Evolutionary conservation across 352 stramenopile species (phyloP).

Genomic region (Peronospora belbahrii): DNA sequence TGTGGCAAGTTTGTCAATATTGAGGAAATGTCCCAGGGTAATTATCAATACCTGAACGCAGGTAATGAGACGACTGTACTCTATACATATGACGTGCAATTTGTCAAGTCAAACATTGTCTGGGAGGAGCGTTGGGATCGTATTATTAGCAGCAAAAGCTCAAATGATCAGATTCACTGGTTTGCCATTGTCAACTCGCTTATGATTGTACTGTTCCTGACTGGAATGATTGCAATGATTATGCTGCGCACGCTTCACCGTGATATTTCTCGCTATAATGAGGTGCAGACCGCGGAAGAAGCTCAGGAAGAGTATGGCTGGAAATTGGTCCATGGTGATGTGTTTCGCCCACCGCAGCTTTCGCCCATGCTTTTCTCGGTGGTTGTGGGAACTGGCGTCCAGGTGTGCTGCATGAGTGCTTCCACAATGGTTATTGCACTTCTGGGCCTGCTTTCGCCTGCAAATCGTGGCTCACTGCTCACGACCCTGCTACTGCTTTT

Average conservation of each 20-base stretch:
- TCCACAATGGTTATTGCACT: conserved; percentile 93
- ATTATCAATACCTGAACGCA: conserved; percentile 79
- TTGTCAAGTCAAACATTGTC: conserved; percentile 88
- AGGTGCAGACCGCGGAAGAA: conserved; percentile 91
- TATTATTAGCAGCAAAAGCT: conserved; percentile 94
- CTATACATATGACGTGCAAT: conserved; percentile 99
- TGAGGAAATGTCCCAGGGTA: conserved; percentile 67
- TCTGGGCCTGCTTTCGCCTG: conserved; percentile 92
- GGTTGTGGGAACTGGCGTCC: conserved; percentile 92
- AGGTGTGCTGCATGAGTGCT: conserved; percentile 94
- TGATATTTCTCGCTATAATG: conserved; percentile 97
- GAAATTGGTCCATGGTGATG: conserved; percentile 95
- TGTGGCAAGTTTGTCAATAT: conserved; percentile 88
- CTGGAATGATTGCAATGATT: conserved; percentile 98
- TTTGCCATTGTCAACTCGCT: conserved; percentile 99
- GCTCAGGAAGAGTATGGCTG: conserved; percentile 93
- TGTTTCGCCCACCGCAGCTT: conserved; percentile 95
- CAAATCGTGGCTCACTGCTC: conserved; percentile 94
- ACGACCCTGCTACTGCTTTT: conserved; percentile 96
- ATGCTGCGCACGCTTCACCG: conserved; percentile 98
- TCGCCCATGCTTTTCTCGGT: conserved; percentile 93
- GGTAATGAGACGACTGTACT: conserved; percentile 81
- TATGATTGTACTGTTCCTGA: conserved; percentile 99
- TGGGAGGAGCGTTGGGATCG: conserved; percentile 99
- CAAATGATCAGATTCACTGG: conserved; percentile 98